Base-by-base conservation (phyloP, 2,329 filamentous ascomycete species). In the Hyphodiscus sp. region DNA sequence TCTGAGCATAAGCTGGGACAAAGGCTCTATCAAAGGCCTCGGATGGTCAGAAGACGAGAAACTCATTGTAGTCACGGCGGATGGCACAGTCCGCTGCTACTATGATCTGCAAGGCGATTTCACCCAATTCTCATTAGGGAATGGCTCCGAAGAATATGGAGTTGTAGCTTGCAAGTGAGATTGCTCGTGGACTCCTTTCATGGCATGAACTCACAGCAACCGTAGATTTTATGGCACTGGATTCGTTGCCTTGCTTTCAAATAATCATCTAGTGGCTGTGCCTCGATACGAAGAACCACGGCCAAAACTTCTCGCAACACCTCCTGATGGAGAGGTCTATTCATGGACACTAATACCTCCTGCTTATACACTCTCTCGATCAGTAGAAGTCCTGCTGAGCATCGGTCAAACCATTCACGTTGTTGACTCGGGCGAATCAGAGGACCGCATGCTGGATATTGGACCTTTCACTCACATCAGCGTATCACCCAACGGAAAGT, bases 1-100 rank as follows among this genome's bases (percentile, higher is more conserved):
- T 58, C 85, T 86, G 64, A 83, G 82, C 67, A 90, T 96, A 61
- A 82, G 87, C 68, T 97, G 92, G 91, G 92, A 97, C 64, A 89
- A 91, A 72, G 89, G 89, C 45, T 76, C 84, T 2, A 89, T 99
- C 66, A 87, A 86, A 69, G 91, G 89, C 1, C 78, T 99, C 19
- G 94, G 94, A 33, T 99, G 94, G 94, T 96, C 91, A 19, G 92
- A 96, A 65, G 90, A 96, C 60, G 94, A 99, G 76, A 87, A 88
- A 67, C 78, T 99, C 46, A 75, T 99, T 3, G 87, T 96, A 0
- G 84, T 97, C 49, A 89, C 91, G 10, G 82, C 87, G 50, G 92
- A 99, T 66, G 94, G 94, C 20, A 92, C 85, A 1, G 92, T 97
- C 44, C 81, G 91, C 56, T 94, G 90, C 69, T 84, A 91, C 67